phyloP scores from a whole-genome alignment of 495 filamentous ascomycete genomes.

The Viridothelium virens region DNA sequence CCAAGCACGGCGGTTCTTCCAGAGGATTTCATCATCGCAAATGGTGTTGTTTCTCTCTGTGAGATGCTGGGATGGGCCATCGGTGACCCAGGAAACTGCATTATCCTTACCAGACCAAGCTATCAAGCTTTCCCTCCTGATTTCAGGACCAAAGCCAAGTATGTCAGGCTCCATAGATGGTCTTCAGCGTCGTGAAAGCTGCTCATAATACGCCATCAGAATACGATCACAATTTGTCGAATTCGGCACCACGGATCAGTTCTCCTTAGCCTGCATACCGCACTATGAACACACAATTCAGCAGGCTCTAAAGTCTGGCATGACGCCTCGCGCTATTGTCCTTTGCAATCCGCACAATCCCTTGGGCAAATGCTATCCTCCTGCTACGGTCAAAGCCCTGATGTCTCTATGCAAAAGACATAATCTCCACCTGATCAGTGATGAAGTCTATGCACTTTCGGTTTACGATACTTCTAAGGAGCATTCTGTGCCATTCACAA shows the following conservation, averaged over 20 bases:
- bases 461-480: slow-evolving; percentile 40
- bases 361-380: slow-evolving; percentile 18
- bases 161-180: neutral
- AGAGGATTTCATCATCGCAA: slow-evolving; percentile 20
- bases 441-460: slow-evolving; percentile 35
- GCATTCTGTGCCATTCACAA: slow-evolving; percentile 42
- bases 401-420: slow-evolving; percentile 18
- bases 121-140: slow-evolving; percentile 26
- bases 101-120: slow-evolving; percentile 24
- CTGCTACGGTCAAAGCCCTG: slow-evolving; percentile 8
- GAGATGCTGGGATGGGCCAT: slow-evolving; percentile 25
- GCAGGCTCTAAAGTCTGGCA: slow-evolving; percentile 16
- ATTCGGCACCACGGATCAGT: slow-evolving; percentile 21
- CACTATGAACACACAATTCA: slow-evolving; percentile 22
- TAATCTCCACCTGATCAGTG: slow-evolving; percentile 17
- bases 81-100: slow-evolving; percentile 25
- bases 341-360: slow-evolving; percentile 22
- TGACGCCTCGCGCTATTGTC: slow-evolving; percentile 17
- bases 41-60: slow-evolving; percentile 21
- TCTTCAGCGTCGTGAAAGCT: neutral
- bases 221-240: slow-evolving; percentile 20
- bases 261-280: slow-evolving; percentile 12
- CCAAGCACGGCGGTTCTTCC: slow-evolving; percentile 17
- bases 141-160: slow-evolving; percentile 17
- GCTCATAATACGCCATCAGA: neutral